Base-by-base conservation (phyloP, 2,329 filamentous ascomycete species). In the Aspergillus udagawae region DNA sequence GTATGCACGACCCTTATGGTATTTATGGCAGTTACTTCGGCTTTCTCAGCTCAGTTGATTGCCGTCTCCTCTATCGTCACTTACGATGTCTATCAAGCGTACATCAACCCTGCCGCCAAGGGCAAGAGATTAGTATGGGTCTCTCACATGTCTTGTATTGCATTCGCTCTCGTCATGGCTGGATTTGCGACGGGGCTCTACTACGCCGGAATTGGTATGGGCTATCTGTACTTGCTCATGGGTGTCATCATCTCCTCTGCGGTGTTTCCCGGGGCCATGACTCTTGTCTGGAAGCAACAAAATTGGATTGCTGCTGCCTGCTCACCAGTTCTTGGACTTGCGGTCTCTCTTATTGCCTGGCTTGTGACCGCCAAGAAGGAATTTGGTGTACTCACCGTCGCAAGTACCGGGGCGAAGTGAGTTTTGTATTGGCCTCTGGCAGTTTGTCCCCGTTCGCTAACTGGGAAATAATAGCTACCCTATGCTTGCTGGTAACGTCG, bases 1-100 rank as follows among this genome's bases (percentile, higher is more conserved):
- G 84, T 86, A 1, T 90, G 86, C 0, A 91, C 90, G 0, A 81
- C 95, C 1, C 77, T 96, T 10, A 86, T 96, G 62, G 83, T 95
- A 54, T 95, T 96, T 79, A 91, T 96, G 86, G 92, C 92, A 23
- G 91, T 96, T 23, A 96, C 92, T 0, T 91, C 86, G 1, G 89
- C 91, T 0, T 89, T 89, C 61, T 92, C 88, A 1, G 88, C 91
- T 0, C 89, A 96, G 71, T 78, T 96, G 5, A 93, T 96, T 57
- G 90, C 92, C 2, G 90, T 95, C 1, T 93, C 89, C 1, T 92
- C 89, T 8, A 95, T 96, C 73, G 86, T 87, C 75, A 95, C 91
- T 0, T 96, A 94, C 71, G 91, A 96, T 68, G 82, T 94, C 63
- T 96, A 94, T 76, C 87, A 92, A 60, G 91, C 89, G 1, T 96